Evolutionary conservation across 2,329 filamentous ascomycete species (phyloP), one percentile per base, ranked within the genome.

Genomic region (Penicillium freii): DNA sequence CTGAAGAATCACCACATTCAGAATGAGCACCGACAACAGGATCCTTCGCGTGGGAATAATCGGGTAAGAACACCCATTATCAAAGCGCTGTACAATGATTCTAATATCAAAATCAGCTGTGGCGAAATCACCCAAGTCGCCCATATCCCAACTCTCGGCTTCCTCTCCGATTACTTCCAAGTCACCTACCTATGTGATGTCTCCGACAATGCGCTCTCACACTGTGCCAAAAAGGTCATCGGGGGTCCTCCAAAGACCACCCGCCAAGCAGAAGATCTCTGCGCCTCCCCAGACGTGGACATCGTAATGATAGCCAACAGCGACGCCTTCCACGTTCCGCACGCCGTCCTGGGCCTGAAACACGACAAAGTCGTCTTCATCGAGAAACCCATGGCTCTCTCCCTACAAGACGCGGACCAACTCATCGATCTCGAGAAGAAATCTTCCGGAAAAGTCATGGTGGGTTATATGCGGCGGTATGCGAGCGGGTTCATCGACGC

Each of bases 401-500:
- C 72, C 5, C 67, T 79, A 8, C 72, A 69, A 1, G 78, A 80
- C 40, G 70, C 77, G 0, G 69, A 81, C 33, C 60, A 66, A 0
- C 76, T 87, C 27, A 71, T 80, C 23, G 77, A 73, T 0, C 82
- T 82, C 0, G 82, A 86, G 65, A 70, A 76, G 56, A 60, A 58
- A 1, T 76, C 77, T 0, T 63, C 68, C 2, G 81, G 78, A 0
- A 73, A 67, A 25, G 76, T 84, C 0, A 81, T 87, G 66, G 81
- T 87, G 0, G 84, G 83, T 2, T 83, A 83, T 56, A 85, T 85
- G 82, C 73, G 84, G 17, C 76, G 84, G 3, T 86, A 84, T 64
- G 83, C 84, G 0, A 66, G 78, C 0, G 75, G 77, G 0, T 86
- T 86, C 61, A 63, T 76, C 0, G 75, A 83, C 40, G 81, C 81